A percentile compares a stretch with the other conserved stretches of the same genome.
Conservation (phyloP, 1,284 basidiomycete genomes). For the Thecaphora thlaspeos region DNA sequence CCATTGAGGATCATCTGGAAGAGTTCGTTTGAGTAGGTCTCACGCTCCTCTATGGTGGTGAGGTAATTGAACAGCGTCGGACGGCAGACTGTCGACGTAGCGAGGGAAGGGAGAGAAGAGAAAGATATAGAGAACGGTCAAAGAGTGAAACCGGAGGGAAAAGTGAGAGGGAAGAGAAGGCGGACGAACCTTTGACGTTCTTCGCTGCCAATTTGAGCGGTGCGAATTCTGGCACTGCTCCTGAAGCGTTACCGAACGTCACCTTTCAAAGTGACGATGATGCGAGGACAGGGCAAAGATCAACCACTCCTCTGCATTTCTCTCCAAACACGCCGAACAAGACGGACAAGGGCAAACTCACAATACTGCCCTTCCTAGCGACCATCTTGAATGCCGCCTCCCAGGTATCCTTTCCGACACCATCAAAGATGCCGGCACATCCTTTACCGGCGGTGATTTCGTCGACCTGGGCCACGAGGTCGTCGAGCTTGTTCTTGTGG, state of each 20-base stretch:
- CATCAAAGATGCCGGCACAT: constrained; percentile 79
- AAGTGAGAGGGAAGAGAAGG: constrained; percentile 65
- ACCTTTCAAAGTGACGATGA: too few relatives aligned
- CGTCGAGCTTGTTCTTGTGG: constrained; percentile 54
- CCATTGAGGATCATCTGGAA: constrained; percentile 68
- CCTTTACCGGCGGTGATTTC: constrained; percentile 78
- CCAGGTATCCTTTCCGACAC: constrained; percentile 70
- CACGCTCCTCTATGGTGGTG: constrained; percentile 70
- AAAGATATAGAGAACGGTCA: too few relatives aligned
- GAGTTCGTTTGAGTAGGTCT: constrained; percentile 68
- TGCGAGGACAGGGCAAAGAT: too few relatives aligned
- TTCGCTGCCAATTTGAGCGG: constrained; percentile 74
- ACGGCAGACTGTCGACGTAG: constrained; percentile 48
- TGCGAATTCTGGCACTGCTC: constrained; percentile 67
- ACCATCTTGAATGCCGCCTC: constrained; percentile 74
- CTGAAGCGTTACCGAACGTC: constrained; percentile 89
- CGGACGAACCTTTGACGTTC: constrained; percentile 67
- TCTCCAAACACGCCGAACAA: too few relatives aligned
- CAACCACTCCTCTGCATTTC: too few relatives aligned
- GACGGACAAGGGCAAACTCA: too few relatives aligned
- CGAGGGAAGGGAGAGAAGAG: not conserved
- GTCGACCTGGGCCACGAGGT: constrained; percentile 22
- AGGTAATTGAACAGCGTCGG: constrained; percentile 60
- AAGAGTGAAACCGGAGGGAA: too few relatives aligned
- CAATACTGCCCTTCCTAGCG: constrained; percentile 62